phyloP scores from a whole-genome alignment of 352 stramenopile genomes.

The Phytophthora tentaculata region DNA sequence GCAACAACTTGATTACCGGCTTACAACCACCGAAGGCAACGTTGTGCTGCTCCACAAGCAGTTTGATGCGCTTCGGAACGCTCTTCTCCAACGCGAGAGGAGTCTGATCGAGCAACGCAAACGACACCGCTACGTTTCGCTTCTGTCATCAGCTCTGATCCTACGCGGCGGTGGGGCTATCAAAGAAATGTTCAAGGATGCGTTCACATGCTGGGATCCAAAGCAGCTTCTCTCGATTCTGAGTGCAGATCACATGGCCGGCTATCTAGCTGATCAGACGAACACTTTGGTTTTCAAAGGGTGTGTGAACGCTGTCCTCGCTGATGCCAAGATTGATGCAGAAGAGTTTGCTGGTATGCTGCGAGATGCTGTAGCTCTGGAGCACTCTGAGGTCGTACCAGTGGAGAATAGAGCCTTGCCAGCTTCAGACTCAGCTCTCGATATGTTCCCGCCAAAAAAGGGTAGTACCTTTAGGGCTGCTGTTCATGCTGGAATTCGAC shows the following conservation, averaged over 20 bases:
- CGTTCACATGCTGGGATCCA: slow-evolving; percentile 6
- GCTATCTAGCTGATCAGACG: slow-evolving; percentile 10
- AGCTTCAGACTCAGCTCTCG: not conserved
- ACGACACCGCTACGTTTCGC: slow-evolving; percentile 10
- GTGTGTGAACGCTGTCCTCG: not conserved
- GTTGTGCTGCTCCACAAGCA: slow-evolving; percentile 5
- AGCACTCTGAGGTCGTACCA: not conserved
- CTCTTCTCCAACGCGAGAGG: slow-evolving; percentile 8
- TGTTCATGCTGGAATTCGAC: not conserved
- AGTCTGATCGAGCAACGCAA: not conserved
- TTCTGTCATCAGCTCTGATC: slow-evolving; percentile 6
- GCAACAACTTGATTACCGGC: slow-evolving; percentile 9
- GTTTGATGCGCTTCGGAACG: slow-evolving; percentile 9
- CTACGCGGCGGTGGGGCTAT: slow-evolving; percentile 13
- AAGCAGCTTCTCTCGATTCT: slow-evolving; percentile 1
- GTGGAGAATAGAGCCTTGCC: not conserved
- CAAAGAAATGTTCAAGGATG: not conserved
- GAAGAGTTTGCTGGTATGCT: slow-evolving; percentile 14
- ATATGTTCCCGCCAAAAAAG: slow-evolving; percentile 1
- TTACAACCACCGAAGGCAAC: not conserved
- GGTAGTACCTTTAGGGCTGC: not conserved
- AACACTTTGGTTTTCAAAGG: slow-evolving; percentile 11
- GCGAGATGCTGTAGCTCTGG: slow-evolving; percentile 3
- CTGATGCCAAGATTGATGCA: slow-evolving; percentile 4
- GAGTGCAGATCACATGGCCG: not conserved